Percentiles rank a stretch among this genome's conserved stretches.
Evolutionary conservation across 192 early-diverging fungal species (phyloP).

Genomic region (Linnemannia zychae): DNA sequence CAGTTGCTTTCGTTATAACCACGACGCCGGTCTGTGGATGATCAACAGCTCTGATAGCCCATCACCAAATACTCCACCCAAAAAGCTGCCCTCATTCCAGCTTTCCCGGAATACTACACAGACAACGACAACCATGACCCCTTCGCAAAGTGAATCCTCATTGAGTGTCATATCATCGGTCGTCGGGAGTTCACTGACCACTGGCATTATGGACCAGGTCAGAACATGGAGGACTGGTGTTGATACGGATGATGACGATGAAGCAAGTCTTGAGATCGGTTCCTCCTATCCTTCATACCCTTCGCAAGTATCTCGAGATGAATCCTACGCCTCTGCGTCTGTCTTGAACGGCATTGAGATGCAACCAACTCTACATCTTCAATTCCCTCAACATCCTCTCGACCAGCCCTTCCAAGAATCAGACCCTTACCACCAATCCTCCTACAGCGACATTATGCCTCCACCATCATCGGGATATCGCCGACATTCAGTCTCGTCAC

Average conservation of each 20-base stretch:
- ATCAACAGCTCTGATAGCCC: conserved; percentile 28
- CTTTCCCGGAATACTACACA: conserved; percentile 47
- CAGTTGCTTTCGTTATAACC: conserved; percentile 37
- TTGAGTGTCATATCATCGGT: conserved; percentile 52
- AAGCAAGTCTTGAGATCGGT: conserved; percentile 49
- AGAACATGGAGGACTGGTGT: conserved; percentile 53
- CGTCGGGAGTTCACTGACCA: conserved; percentile 43
- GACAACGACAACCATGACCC: conserved; percentile 41
- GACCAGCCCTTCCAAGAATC: conserved; percentile 21
- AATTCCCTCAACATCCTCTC: conserved; percentile 53
- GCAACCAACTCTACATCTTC: conserved; percentile 44
- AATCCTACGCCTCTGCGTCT: conserved; percentile 24
- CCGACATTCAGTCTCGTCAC: conserved; percentile 43
- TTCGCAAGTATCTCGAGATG: conserved; percentile 33
- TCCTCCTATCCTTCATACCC: conserved; percentile 48
- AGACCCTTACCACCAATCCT: background rate
- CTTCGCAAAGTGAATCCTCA: conserved; percentile 43
- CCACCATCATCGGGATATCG: conserved; percentile 47
- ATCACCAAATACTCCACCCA: conserved; percentile 20
- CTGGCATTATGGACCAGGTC: conserved; percentile 56
- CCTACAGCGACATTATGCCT: conserved; percentile 43
- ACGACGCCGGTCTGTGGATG: conserved; percentile 36
- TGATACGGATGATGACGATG: conserved; percentile 53
- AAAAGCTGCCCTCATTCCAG: conserved; percentile 44
- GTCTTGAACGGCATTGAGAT: conserved; percentile 53